Base-by-base conservation (phyloP, 805 yeast genomes). In the Pichia occidentalis region DNA sequence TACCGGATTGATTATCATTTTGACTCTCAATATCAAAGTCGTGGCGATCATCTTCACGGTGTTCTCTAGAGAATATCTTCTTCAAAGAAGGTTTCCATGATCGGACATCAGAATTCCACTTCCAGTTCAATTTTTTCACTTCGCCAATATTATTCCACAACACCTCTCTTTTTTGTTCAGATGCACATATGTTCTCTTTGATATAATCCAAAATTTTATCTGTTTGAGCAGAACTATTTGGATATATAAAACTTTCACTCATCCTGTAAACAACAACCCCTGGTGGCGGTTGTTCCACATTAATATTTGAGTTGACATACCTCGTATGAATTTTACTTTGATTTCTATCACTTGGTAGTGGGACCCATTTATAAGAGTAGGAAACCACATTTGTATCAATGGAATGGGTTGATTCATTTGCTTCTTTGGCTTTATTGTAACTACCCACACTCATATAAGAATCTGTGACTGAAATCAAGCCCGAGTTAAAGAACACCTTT, bases 191-290 rank as follows among this genome's bases (percentile, higher is more conserved):
- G 7, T 53, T 40, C 28, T 61, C 56, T 55, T 76, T 77, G 27
- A 82, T 77, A 48, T 80, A 78, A 44, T 83, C 90, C 33, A 76
- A 63, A 14, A 88, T 69, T 17, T 60, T 56, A 49, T 87, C 95
- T 29, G 74, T 67, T 56, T 82, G 92, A 44, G 72, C 65, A 0
- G 95, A 75, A 29, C 81, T 70, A 56, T 88, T 87, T 25, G 95
- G 77, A 62, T 86, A 87, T 0, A 85, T 74, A 60, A 84, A 81
- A 12, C 86, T 66, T 51, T 88, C 95, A 17, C 78, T 64, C 27
- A 90, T 84, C 50, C 92, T 73, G 65, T 79, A 87, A 2, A 87
- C 95, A 40, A 86, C 50, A 10, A 87, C 86, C 25, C 97, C 96
- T 1, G 88, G 86, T 21, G 95, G 96, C 11, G 97, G 95, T 2